Conservation (phyloP, 371 early-diverging fungal species). For the Mortierella sp. region DNA sequence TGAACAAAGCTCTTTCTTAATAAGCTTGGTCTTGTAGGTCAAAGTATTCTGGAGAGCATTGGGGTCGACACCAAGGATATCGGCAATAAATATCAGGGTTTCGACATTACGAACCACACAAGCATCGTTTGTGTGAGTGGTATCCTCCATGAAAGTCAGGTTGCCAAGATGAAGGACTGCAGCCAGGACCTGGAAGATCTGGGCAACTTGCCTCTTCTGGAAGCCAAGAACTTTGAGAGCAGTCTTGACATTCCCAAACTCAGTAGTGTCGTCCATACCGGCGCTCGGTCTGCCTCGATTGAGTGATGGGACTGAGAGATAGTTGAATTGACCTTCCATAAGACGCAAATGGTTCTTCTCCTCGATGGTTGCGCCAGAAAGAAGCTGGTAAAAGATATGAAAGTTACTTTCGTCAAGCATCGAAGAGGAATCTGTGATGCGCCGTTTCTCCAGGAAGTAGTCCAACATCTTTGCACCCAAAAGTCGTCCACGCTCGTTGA, state of each 20-base stretch:
- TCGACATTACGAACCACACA: slow-evolving; percentile 80
- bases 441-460: slow-evolving; percentile 90
- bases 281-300: slow-evolving; percentile 30
- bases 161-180: slow-evolving; percentile 94
- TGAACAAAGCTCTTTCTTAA: slow-evolving; percentile 86
- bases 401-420: slow-evolving; percentile 82
- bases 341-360: slow-evolving; percentile 65
- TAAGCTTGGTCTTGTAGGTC: slow-evolving; percentile 84
- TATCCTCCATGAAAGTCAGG: slow-evolving; percentile 81
- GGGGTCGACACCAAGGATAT: slow-evolving; percentile 86
- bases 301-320: slow-evolving; percentile 57
- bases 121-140: slow-evolving; percentile 70
- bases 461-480: slow-evolving; percentile 90
- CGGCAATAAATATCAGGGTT: slow-evolving; percentile 84
- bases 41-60: slow-evolving; percentile 84
- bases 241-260: slow-evolving; percentile 73
- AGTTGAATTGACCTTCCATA: slow-evolving; percentile 63
- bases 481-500: slow-evolving; percentile 87
- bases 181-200: slow-evolving; percentile 87
- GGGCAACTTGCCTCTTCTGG: slow-evolving; percentile 79
- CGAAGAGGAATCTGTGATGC: slow-evolving; percentile 67
- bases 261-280: slow-evolving; percentile 60
- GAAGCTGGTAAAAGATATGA: slow-evolving; percentile 91
- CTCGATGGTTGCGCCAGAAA: slow-evolving; percentile 62
- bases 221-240: slow-evolving; percentile 87